These are phyloP conservation scores for Paramecium biaurelia DNA, from an alignment of 73 alveolate genomes.

Conservation along the genomic window DNA sequence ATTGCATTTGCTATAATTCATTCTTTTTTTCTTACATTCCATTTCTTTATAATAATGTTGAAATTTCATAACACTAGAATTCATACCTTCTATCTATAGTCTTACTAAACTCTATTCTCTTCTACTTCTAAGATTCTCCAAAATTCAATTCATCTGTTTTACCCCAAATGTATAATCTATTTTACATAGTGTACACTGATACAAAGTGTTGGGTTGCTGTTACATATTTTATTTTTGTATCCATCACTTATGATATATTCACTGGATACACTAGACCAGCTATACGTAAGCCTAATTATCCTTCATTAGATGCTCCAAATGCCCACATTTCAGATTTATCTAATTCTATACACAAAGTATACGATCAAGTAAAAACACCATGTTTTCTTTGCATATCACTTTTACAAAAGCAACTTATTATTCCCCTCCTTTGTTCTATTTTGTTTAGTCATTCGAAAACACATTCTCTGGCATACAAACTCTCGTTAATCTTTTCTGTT, in stretches of 20 bases:
- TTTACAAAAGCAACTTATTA: neutral
- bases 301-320: neutral
- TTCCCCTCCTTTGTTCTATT: constrained; percentile 27
- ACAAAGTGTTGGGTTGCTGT: neutral
- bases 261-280: neutral
- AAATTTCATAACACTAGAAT: neutral
- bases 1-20: neutral
- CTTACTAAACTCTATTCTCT: neutral
- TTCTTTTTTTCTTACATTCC: neutral
- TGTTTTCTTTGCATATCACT: neutral
- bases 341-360: neutral
- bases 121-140: neutral
- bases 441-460: neutral
- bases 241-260: neutral
- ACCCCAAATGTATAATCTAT: neutral
- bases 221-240: neutral
- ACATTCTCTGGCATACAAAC: neutral
- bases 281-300: neutral
- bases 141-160: neutral
- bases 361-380: neutral
- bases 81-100: neutral
- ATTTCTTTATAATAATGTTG: neutral
- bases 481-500: neutral
- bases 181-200: neutral
- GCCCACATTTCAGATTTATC: constrained; percentile 16